Base-by-base conservation (phyloP, 768 basidiomycete species). In the Phlegmacium glaucopus region DNA sequence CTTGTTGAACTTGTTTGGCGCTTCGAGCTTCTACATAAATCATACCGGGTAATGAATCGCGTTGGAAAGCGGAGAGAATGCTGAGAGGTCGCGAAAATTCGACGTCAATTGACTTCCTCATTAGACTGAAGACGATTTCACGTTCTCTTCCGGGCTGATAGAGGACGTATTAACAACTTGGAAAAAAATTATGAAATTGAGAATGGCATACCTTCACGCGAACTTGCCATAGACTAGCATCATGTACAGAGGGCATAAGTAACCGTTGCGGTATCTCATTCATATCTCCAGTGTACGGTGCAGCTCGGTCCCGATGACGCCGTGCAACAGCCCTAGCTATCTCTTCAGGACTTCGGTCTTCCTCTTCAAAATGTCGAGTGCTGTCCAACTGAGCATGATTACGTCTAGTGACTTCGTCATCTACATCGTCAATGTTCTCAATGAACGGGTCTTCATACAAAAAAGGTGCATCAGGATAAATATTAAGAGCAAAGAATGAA, bases 181-280 rank as follows among this genome's bases (percentile, higher is more conserved):
- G 28, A 13, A 30, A 4, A 4, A 10, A 18, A 4, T 17, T 4
- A 42, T n/a, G n/a, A n/a, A 15, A 29, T 10, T 17, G 9, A 29
- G 2, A 46, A 16, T 28, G 16, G 66, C 75, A 42, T 59, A 90
- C 93, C 80, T 92, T 92, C 55, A 94, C 93, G 57, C 90, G 78
- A 47, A 98, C 82, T 71, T 94, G 93, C 94, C 94, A 99, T 49
- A 99, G 70, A 63, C 83, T 94, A 9, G 95, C 89, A 63, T 99
- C 96, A 45, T 95, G 87, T 1, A 96, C 92, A 3, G 89, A 91
- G 15, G 96, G 96, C 94, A 99, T 97, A 15, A 98, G 76, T 45
- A 97, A 66, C 12, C 92, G 77, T 60, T 97, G 94, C 1, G 96
- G 94, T 18, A 96, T 83, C 53, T 90, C 87, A 54, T 91, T 95